These are phyloP conservation scores for Zygotorulaspora sp. DNA, from an alignment of 805 yeast species.

Conservation along the genomic window DNA sequence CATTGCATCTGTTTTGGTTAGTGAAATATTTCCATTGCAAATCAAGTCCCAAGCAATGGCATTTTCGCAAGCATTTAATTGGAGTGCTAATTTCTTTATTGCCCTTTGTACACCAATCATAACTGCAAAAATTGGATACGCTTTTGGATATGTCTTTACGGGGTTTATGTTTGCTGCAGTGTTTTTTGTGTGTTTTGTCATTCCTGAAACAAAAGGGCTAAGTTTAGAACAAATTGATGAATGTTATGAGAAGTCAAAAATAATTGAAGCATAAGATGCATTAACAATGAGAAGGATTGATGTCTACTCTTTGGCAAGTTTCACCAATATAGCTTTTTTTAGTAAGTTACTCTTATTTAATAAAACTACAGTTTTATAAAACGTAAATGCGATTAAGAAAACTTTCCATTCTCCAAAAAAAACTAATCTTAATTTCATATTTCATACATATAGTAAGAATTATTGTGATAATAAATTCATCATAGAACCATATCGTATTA, in stretches of 20 bases:
- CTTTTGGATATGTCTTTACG: conserved; percentile 50
- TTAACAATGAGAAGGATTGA: too few species aligned
- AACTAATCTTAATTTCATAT: too few species aligned
- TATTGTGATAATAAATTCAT: too few species aligned
- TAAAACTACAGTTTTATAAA: too few species aligned
- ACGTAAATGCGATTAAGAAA: too few species aligned
- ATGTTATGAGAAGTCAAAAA: conserved; percentile 35
- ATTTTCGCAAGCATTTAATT: conserved; percentile 57
- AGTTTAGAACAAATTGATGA: conserved; percentile 40
- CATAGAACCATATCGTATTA: too few species aligned
- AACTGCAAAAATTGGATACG: conserved; percentile 54
- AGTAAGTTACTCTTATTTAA: too few species aligned
- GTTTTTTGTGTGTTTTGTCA: conserved; percentile 35
- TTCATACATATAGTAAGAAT: too few species aligned
- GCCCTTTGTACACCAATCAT: conserved; percentile 66
- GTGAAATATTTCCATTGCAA: conserved; percentile 64
- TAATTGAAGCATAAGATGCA: conserved; percentile 4
- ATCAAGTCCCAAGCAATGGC: conserved; percentile 56
- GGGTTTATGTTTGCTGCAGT: conserved; percentile 28
- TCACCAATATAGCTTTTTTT: too few species aligned
- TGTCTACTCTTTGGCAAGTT: too few species aligned
- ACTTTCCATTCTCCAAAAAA: too few species aligned
- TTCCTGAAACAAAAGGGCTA: conserved; percentile 43
- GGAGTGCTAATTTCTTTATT: conserved; percentile 60
- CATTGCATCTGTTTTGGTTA: conserved; percentile 56